Percentiles rank a stretch among this genome's conserved stretches.
phyloP scores from a whole-genome alignment of 768 basidiomycete genomes.

The Rhodotorula diobovata region DNA sequence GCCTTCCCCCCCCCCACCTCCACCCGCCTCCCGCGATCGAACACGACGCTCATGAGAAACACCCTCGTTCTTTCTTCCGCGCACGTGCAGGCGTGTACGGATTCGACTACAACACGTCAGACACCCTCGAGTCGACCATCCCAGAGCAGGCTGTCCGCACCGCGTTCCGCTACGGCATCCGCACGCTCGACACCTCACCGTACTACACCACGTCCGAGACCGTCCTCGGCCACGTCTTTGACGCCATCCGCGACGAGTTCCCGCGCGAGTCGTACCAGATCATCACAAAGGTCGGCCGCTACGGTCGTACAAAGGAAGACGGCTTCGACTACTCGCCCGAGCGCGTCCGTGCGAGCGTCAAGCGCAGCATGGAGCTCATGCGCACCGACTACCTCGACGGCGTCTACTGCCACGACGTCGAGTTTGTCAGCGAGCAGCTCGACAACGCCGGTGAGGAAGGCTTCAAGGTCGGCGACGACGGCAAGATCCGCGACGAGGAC shows the following conservation, averaged over 20 bases:
- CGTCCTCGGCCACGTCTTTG: slow-evolving; percentile 63
- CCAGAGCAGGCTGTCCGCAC: slow-evolving; percentile 32
- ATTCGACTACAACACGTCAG: slow-evolving; percentile 37
- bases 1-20: neutral
- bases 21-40: neutral
- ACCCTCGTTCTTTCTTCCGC: too few species aligned
- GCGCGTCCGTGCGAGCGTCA: slow-evolving; percentile 54
- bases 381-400: slow-evolving; percentile 70
- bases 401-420: slow-evolving; percentile 79
- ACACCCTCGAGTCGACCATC: slow-evolving; percentile 11
- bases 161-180: slow-evolving; percentile 66
- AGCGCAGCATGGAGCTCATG: slow-evolving; percentile 63
- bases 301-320: slow-evolving; percentile 53
- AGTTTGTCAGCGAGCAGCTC: slow-evolving; percentile 47
- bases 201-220: slow-evolving; percentile 72
- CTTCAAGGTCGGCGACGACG: slow-evolving; percentile 24
- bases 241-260: slow-evolving; percentile 60
- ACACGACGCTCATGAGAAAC: neutral
- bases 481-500: slow-evolving; percentile 48
- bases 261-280: slow-evolving; percentile 72
- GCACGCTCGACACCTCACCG: slow-evolving; percentile 73
- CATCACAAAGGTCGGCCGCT: slow-evolving; percentile 73
- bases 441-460: slow-evolving; percentile 27
- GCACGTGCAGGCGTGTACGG: slow-evolving; percentile 32
- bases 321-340: slow-evolving; percentile 70